Conservation (phyloP, 2,329 filamentous ascomycete genomes). For the Herpotrichia juniperi region DNA sequence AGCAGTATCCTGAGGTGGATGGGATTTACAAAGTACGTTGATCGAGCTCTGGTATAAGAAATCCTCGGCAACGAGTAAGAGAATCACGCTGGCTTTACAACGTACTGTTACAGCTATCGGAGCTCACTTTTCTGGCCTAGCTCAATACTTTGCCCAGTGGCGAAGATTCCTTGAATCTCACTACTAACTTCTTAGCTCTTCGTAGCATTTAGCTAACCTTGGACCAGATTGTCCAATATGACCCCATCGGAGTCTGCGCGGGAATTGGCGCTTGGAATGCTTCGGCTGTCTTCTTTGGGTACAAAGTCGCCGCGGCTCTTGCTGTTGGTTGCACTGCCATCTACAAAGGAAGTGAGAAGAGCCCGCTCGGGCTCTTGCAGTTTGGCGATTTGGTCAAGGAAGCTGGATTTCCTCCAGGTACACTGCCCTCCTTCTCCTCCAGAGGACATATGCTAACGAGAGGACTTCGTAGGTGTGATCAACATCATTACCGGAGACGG, state of each 20-base stretch:
- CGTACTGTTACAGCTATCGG: too few relatives aligned
- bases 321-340: slow-evolving; percentile 36
- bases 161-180: too few relatives aligned
- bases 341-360: slow-evolving; percentile 39
- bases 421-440: slow-evolving; percentile 30
- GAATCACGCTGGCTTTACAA: too few relatives aligned
- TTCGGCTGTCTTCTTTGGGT: slow-evolving; percentile 21
- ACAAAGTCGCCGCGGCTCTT: slow-evolving; percentile 35
- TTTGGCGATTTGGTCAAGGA: slow-evolving; percentile 37
- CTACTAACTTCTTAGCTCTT: background rate
- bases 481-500: slow-evolving; percentile 40
- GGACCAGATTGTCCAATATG: slow-evolving; percentile 30
- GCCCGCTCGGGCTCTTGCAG: slow-evolving; percentile 28
- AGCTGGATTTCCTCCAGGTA: slow-evolving; percentile 47
- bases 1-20: slow-evolving; percentile 22
- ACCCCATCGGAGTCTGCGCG: slow-evolving; percentile 37
- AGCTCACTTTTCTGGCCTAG: too few relatives aligned
- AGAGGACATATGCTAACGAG: background rate
- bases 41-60: too few relatives aligned
- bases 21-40: slow-evolving; percentile 23
- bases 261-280: slow-evolving; percentile 37
- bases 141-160: too few relatives aligned
- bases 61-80: too few relatives aligned
- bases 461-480: slow-evolving; percentile 38
- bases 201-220: background rate